Base-by-base conservation (phyloP, 331 rosid species). In the Dryas integrifolia region DNA sequence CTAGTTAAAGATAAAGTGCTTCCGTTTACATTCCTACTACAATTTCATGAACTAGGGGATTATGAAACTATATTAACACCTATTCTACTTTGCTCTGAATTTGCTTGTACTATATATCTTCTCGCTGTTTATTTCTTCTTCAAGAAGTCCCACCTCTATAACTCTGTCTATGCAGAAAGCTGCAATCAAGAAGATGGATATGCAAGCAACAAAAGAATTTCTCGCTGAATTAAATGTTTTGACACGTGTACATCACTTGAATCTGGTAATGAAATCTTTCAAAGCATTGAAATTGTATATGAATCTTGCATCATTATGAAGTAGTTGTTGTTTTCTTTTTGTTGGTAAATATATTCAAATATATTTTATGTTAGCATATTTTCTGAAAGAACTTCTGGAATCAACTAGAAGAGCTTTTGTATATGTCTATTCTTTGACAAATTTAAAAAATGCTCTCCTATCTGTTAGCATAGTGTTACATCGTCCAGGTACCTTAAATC, bases 171-270 rank as follows among this genome's bases (percentile, higher is more conserved):
- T 79, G 79, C 85, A 88, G 96, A 89, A 85, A 88, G 88, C 92
- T 55, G 98, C 96, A 53, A 88, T 89, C 72, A 89, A 92, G 89
- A 92, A 86, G 87, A 92, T 92, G 98, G 94, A 89, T n/a, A 84
- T 88, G 76, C 88, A 88, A 74, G 96, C 96, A 72, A 70, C 96
- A 13, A 82, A 75, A 72, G 96, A 92, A 80, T 89, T 92, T 85
- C 86, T 89, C 50, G 89, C 92, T 1, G 98, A 92, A 58, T 71
- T 92, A 81, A 88, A 86, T 61, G 96, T 92, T 77, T 78, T 89
- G 73, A 92, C 96, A 10, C 88, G 91, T 11, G 92, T 92, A 57
- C 96, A 92, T 79, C 98, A 92, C 86, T 86, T 88, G 80, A 92
- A 92, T 77, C 76, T 92, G 98, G 98, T 92, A 88, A 44, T 58